Evolutionary conservation across 495 filamentous ascomycete species (phyloP), one percentile per base, ranked within the genome.

Genomic region (Tuber calosporum): DNA sequence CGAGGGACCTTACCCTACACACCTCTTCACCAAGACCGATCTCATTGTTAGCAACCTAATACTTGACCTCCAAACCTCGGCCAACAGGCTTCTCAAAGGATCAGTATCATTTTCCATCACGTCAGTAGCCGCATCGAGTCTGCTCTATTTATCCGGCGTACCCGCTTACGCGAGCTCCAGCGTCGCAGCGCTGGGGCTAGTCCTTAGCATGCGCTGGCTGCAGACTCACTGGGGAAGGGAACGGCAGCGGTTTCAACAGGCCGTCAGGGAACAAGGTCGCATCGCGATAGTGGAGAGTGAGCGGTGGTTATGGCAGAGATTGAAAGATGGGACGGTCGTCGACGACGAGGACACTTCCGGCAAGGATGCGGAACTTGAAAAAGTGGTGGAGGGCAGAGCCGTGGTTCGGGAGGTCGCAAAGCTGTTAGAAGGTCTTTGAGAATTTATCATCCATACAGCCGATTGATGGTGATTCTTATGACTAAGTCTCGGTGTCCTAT

Each of bases 191-290:
- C 81, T 96, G 8, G 93, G 93, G 11, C 78, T 92, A 8, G 89
- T 91, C 6, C 91, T 89, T 84, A 89, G 90, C 71, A 79, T 94
- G 75, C 83, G 89, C 36, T 85, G 90, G 34, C 85, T 97, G 84
- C 94, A 97, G 82, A 88, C 82, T 76, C 84, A 87, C 77, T 98
- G 94, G 94, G 91, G 93, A 74, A 82, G 78, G 11, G 91, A 90
- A 17, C 86, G 90, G 48, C 82, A 77, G 9, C 88, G 85, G 76
- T 98, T 93, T 90, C 88, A 93, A 80, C 88, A 85, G 5, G 88
- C 91, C 78, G 87, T 97, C 15, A 87, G 89, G 74, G 94, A 97
- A 79, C 89, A 91, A 74, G 95, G 93, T 11, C 86, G 93, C 71
- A 87, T 87, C 69, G 89, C 90, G 6, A 83, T 97, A 68, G 86